Base-by-base conservation (phyloP, 176 grass and related monocot species). In the Olyra latifolia region DNA sequence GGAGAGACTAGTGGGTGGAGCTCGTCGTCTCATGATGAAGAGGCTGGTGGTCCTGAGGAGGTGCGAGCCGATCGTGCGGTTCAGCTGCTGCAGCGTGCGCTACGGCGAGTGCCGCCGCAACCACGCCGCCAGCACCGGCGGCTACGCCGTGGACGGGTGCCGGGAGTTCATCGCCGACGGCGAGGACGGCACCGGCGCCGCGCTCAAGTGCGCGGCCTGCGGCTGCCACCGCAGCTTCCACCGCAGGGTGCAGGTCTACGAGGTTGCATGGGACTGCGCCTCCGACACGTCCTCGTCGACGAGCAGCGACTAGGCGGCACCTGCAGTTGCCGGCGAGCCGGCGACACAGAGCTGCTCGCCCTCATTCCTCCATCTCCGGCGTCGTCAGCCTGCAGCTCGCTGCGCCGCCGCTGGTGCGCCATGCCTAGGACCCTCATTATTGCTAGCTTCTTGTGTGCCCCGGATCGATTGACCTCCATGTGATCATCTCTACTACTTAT, bases 141-240 rank as follows among this genome's bases (percentile, higher is more conserved):
- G 95, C 5, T 69, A 98, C 12, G 85, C 92, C 43, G 74, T 94
- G 14, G 95, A 98, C 22, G 95, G 95, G 0, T 98, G 95, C 74
- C 45, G 76, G 30, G 95, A 94, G 80, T 94, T 98, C 83, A 91
- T 92, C 35, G 80, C 89, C 2, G 92, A 84, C 53, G 91, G 91
- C 0, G 89, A 88, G 69, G 91, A 90, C 46, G 87, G 91, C 59
- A 77, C 81, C 4, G 50, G 54, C 13, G 85, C 75, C 20, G 87
- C 91, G 29, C 77, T 90, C 77, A 71, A 27, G 41, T 93, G 94
- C 74, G 91, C 94, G 0, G 94, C 91, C 14, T 97, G 94, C 62
- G 82, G 84, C 11, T 97, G 94, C 86, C 91, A 93, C 74, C 88
- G 91, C 22, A 97, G 85, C 88, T 97, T 93, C 88, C 94, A 97